A percentile compares a stretch with the other conserved stretches of the same genome.
phyloP scores from a whole-genome alignment of 768 basidiomycete genomes.

The Tubosaeta sp. region DNA sequence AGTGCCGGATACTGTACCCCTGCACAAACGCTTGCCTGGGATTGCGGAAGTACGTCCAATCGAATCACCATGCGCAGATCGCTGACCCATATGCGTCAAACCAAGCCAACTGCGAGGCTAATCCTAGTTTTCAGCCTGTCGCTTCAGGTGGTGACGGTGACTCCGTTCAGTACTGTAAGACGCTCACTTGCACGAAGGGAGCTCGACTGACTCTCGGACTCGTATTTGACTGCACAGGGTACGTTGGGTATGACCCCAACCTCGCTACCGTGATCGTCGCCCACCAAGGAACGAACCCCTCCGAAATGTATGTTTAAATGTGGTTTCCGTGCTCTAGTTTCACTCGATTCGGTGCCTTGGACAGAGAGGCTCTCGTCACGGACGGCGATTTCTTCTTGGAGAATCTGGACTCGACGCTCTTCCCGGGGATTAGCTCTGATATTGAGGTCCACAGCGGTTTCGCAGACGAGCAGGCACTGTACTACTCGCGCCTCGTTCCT shows the following conservation, averaged over 20 bases:
- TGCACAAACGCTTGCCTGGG: slow-evolving; percentile 41
- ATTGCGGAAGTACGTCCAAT: slow-evolving; percentile 46
- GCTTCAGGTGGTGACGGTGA: slow-evolving; percentile 47
- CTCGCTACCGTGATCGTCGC: slow-evolving; percentile 34
- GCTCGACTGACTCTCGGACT: background rate
- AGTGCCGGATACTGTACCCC: slow-evolving; percentile 48
- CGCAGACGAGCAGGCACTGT: slow-evolving; percentile 41
- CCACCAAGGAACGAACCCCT: slow-evolving; percentile 35
- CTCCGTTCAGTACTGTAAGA: slow-evolving; percentile 40
- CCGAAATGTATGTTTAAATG: slow-evolving; percentile 21
- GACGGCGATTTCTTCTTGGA: slow-evolving; percentile 39
- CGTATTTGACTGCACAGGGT: slow-evolving; percentile 36
- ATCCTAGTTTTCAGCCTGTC: slow-evolving; percentile 41
- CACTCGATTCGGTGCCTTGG: background rate
- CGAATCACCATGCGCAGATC: background rate
- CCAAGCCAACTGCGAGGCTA: slow-evolving; percentile 44
- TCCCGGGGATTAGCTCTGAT: slow-evolving; percentile 43
- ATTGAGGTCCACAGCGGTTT: slow-evolving; percentile 50
- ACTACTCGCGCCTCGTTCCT: slow-evolving; percentile 6
- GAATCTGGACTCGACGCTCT: slow-evolving; percentile 37
- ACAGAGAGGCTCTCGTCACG: slow-evolving; percentile 37
- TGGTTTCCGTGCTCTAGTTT: background rate
- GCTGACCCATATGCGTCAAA: background rate
- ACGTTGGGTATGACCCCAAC: slow-evolving; percentile 46
- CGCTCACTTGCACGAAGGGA: background rate